A percentile compares a stretch with the other conserved stretches of the same genome.
These are phyloP conservation scores for Pseudevernia furfuracea DNA, from an alignment of 495 filamentous ascomycete species.

Conservation along the genomic window DNA sequence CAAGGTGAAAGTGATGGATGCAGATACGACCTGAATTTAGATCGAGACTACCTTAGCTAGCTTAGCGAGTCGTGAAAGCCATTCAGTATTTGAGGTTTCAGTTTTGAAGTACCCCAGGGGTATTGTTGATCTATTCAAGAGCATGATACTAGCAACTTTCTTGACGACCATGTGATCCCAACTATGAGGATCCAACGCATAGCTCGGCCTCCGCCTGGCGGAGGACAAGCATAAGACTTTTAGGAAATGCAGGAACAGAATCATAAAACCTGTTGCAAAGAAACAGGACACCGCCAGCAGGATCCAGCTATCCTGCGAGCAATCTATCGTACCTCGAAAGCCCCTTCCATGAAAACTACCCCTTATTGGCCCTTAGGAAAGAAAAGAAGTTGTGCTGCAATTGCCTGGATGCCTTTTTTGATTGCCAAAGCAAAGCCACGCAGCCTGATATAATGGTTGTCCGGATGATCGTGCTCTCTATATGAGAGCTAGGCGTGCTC, in stretches of 20 bases:
- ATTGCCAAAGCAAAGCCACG: slow-evolving; percentile 11
- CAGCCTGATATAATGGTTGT: too few relatives aligned
- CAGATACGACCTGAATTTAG: neutral
- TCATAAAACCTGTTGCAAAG: slow-evolving; percentile 11
- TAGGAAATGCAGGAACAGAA: slow-evolving; percentile 9
- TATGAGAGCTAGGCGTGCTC: neutral
- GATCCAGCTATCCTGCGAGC: slow-evolving; percentile 16
- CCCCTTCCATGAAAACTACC: slow-evolving; percentile 5
- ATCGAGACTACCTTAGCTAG: neutral
- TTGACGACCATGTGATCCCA: slow-evolving; percentile 1
- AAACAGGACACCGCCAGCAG: slow-evolving; percentile 8
- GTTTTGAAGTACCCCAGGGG: neutral
- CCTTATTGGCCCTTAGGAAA: neutral
- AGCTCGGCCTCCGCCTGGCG: slow-evolving; percentile 13
- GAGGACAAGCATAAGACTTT: slow-evolving; percentile 18
- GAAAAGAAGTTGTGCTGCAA: slow-evolving; percentile 8
- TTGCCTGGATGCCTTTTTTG: slow-evolving; percentile 9
- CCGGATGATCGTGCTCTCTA: too few relatives aligned
- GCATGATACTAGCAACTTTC: slow-evolving; percentile 8
- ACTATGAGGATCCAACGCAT: slow-evolving; percentile 5
- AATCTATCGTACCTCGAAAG: slow-evolving; percentile 16
- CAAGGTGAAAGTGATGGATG: neutral
- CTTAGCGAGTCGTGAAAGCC: neutral
- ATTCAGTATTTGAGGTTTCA: neutral
- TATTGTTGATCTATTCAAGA: slow-evolving; percentile 20